These are phyloP conservation scores for Ganoderma lingzhi DNA, from an alignment of 1,284 basidiomycete genomes.

Conservation along the genomic window DNA sequence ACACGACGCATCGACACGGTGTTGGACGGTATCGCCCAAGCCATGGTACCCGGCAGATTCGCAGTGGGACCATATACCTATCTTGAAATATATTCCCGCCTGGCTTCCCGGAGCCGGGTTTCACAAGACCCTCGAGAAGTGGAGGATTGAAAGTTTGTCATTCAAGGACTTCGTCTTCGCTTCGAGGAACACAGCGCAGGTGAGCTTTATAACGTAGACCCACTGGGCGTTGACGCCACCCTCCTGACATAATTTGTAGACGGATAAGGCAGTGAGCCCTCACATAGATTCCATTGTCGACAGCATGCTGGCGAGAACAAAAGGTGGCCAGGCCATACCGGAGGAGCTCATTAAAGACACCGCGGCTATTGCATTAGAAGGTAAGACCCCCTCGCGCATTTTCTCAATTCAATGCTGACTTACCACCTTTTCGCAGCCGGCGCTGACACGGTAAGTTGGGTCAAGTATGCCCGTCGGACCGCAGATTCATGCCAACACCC, in stretches of 20 bases:
- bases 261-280: not conserved
- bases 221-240: not conserved
- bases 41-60: conserved; percentile 14
- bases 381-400: not conserved
- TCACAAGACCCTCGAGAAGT: conserved; percentile 34
- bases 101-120: conserved; percentile 40
- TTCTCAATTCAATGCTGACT: not conserved
- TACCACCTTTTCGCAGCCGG: conserved; percentile 6
- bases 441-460: conserved; percentile 20
- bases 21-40: conserved; percentile 1
- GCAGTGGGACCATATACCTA: conserved; percentile 29
- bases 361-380: not conserved
- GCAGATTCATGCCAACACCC: not conserved
- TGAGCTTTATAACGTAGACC: not conserved
- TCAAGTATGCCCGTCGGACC: not conserved
- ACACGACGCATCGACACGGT: conserved; percentile 5
- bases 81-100: conserved; percentile 31
- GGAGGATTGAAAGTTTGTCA: conserved; percentile 18
- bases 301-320: not conserved
- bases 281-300: not conserved
- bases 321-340: not conserved
- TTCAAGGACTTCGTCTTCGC: conserved; percentile 17
- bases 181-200: not conserved
- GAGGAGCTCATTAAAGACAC: not conserved
- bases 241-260: not conserved